phyloP scores from a whole-genome alignment of 169 alveolate species.

The Plasmodium knowlesi region DNA sequence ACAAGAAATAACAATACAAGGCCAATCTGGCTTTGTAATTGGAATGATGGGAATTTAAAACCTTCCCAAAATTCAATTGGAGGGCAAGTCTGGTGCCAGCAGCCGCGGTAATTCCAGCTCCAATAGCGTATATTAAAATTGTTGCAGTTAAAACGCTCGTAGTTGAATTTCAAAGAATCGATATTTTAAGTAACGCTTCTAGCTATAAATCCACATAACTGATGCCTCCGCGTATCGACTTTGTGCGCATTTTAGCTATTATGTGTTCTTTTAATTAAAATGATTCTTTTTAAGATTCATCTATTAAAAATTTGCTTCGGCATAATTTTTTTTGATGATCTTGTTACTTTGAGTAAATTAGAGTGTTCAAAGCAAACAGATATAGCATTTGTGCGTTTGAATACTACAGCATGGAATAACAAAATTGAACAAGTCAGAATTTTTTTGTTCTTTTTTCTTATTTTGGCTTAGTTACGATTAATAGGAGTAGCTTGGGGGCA shows the following conservation, averaged over 20 bases:
- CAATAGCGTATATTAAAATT: conserved; percentile 93
- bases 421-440: conserved; percentile 83
- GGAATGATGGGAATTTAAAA: conserved; percentile 92
- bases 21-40: conserved; percentile 87
- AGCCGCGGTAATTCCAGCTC: conserved; percentile 96
- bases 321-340: neutral
- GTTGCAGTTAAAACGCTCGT: conserved; percentile 93
- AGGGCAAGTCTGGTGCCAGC: conserved; percentile 97
- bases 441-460: conserved; percentile 69
- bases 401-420: conserved; percentile 84
- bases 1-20: conserved; percentile 93
- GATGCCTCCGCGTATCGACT: neutral
- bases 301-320: neutral
- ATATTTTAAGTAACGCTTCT: conserved; percentile 2
- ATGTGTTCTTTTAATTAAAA: conserved; percentile 3
- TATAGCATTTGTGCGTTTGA: conserved; percentile 78
- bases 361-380: conserved; percentile 94
- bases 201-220: neutral
- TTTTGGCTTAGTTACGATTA: conserved; percentile 87
- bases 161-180: conserved; percentile 81
- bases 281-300: conserved; percentile 24
- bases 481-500: conserved; percentile 94
- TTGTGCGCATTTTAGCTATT: neutral
- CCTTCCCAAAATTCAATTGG: conserved; percentile 86
- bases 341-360: conserved; percentile 88